These are phyloP conservation scores for Orbilia javanica DNA, from an alignment of 2,329 filamentous ascomycete species.

Conservation along the genomic window DNA sequence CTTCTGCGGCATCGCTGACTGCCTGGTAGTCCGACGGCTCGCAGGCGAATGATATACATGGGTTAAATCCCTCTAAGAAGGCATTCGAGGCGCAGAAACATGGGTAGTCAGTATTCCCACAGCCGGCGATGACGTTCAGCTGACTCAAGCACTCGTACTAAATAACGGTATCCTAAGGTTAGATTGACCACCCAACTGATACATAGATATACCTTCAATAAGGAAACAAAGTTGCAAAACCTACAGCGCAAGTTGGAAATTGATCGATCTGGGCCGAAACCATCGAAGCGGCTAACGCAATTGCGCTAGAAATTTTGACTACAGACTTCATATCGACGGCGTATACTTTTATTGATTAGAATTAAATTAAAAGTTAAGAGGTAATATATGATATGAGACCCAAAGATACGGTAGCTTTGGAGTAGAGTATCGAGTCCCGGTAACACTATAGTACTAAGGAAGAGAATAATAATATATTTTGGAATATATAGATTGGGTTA, in stretches of 20 bases:
- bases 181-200: not conserved
- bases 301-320: not conserved
- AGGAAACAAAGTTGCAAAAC: not conserved
- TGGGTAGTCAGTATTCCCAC: conserved; percentile 11
- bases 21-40: not conserved
- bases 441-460: not conserved
- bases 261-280: conserved; percentile 37
- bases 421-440: no score
- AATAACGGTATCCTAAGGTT: not conserved
- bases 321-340: conserved; percentile 20
- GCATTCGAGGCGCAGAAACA: conserved; percentile 40
- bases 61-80: conserved; percentile 25
- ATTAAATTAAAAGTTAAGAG: conserved; percentile 6
- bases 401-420: not conserved
- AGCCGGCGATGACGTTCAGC: conserved; percentile 20
- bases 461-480: not conserved
- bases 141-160: conserved; percentile 35
- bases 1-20: conserved; percentile 26
- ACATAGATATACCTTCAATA: not conserved
- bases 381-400: conserved; percentile 4
- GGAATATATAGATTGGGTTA: not conserved
- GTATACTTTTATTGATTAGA: not conserved
- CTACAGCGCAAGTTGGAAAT: conserved; percentile 38
- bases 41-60: conserved; percentile 13
- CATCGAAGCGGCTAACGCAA: not conserved